Percentiles rank a stretch among this genome's conserved stretches.
phyloP scores from a whole-genome alignment of 331 rosid genomes.

The Saraca asoca region DNA sequence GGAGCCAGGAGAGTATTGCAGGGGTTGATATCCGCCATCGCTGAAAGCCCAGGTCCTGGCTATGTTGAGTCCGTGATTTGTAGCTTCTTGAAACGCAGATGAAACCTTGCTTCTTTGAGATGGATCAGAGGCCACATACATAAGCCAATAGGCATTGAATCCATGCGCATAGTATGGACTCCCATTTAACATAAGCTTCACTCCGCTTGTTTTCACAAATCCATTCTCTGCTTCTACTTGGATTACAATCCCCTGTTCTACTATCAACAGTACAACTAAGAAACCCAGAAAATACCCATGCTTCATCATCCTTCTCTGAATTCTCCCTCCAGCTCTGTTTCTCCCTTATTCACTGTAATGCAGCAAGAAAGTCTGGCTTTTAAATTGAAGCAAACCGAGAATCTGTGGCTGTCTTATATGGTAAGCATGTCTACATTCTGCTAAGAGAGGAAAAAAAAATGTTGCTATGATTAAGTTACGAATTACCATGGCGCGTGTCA shows the following conservation, averaged over 20 bases:
- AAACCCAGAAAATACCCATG: constrained; percentile 40
- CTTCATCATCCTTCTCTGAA: constrained; percentile 34
- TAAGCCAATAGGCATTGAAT: constrained; percentile 92
- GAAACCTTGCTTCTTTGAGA: constrained; percentile 74
- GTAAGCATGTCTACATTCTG: not conserved
- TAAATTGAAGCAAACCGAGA: constrained; percentile 9
- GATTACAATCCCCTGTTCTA: constrained; percentile 26
- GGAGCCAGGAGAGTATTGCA: constrained; percentile 84
- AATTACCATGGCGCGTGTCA: too few relatives aligned
- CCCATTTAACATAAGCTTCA: constrained; percentile 66
- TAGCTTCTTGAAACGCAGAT: constrained; percentile 68
- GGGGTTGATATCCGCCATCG: constrained; percentile 71
- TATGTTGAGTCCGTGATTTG: constrained; percentile 58
- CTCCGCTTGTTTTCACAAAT: constrained; percentile 73
- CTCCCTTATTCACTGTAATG: not conserved
- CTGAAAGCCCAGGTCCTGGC: constrained; percentile 94
- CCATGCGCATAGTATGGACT: constrained; percentile 80
- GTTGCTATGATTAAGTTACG: too few relatives aligned
- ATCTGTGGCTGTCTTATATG: not conserved
- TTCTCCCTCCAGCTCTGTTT: constrained; percentile 22
- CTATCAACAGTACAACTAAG: constrained; percentile 36
- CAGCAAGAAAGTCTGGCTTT: not conserved
- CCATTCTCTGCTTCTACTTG: constrained; percentile 55
- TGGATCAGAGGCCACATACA: constrained; percentile 77
- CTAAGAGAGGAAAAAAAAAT: too few relatives aligned